Conservation (phyloP, 2,329 filamentous ascomycete species). For the Aspergillus aculeatus region DNA sequence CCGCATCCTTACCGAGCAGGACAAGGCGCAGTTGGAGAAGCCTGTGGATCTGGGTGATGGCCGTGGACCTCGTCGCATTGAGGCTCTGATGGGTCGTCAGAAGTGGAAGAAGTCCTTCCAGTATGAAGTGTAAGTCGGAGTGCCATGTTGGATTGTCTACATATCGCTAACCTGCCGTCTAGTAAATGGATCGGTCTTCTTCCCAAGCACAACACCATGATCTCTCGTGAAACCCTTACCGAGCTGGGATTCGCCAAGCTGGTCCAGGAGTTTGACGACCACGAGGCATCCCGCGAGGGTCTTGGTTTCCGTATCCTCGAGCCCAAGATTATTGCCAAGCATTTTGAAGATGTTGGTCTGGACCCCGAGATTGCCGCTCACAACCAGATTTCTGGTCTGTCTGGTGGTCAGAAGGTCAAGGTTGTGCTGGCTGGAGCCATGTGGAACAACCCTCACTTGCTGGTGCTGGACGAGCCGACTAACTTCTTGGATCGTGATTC, state of each 20-base stretch:
- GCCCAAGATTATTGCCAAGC: conserved; percentile 91
- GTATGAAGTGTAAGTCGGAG: conserved; percentile 75
- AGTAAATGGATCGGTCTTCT: conserved; percentile 86
- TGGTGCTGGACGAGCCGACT: conserved; percentile 96
- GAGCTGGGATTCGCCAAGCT: conserved; percentile 89
- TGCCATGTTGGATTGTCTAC: background rate
- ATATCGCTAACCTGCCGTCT: conserved; percentile 8
- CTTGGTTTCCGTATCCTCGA: conserved; percentile 92
- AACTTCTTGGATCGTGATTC: conserved; percentile 99
- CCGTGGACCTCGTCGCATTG: conserved; percentile 72
- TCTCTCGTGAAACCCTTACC: conserved; percentile 86
- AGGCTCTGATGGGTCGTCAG: conserved; percentile 89
- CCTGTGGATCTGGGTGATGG: conserved; percentile 81
- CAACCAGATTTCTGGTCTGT: conserved; percentile 94
- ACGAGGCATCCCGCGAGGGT: conserved; percentile 97
- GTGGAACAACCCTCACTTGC: conserved; percentile 98
- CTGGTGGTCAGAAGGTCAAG: conserved; percentile 98
- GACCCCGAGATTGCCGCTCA: conserved; percentile 98
- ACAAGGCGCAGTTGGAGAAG: conserved; percentile 89
- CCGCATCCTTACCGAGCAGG: conserved; percentile 78
- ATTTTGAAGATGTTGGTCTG: conserved; percentile 94
- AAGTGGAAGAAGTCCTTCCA: conserved; percentile 99
- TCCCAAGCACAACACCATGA: conserved; percentile 88
- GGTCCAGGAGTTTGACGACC: conserved; percentile 96
- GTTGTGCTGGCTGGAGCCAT: conserved; percentile 93